phyloP scores from a whole-genome alignment of 495 filamentous ascomycete species.

The Trichoderma gamsii region DNA sequence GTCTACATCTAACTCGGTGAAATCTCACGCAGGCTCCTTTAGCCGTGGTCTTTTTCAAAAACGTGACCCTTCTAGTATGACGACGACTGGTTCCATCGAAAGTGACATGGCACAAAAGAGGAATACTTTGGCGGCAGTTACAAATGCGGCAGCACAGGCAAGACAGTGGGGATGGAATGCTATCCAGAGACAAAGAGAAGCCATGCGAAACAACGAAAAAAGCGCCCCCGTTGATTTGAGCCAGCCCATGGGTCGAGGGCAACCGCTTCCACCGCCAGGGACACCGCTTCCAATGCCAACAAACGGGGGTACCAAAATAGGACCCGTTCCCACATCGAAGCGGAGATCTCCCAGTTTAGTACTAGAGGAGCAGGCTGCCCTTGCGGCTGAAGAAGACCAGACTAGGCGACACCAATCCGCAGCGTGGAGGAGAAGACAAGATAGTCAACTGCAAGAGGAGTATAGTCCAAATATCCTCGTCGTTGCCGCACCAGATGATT shows the following conservation, averaged over 20 bases:
- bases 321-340: constrained; percentile 43
- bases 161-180: constrained; percentile 80
- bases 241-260: constrained; percentile 68
- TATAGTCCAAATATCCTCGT: constrained; percentile 48
- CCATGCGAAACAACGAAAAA: constrained; percentile 28
- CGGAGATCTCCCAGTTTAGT: constrained; percentile 30
- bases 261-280: constrained; percentile 68
- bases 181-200: constrained; percentile 51
- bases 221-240: constrained; percentile 41
- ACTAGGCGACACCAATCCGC: constrained; percentile 39
- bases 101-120: constrained; percentile 30
- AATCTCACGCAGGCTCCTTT: constrained; percentile 33
- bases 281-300: constrained; percentile 53
- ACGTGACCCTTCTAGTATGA: constrained; percentile 28
- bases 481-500: constrained; percentile 52
- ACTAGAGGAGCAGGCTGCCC: constrained; percentile 23
- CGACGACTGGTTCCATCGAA: constrained; percentile 23
- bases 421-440: constrained; percentile 24
- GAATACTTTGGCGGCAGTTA: constrained; percentile 52
- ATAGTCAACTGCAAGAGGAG: constrained; percentile 27
- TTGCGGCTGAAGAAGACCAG: constrained; percentile 20
- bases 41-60: constrained; percentile 35
- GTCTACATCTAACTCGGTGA: constrained; percentile 32
- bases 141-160: constrained; percentile 67
- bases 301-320: constrained; percentile 50